phyloP scores from a whole-genome alignment of 768 basidiomycete species.

The Suillus spraguei region DNA sequence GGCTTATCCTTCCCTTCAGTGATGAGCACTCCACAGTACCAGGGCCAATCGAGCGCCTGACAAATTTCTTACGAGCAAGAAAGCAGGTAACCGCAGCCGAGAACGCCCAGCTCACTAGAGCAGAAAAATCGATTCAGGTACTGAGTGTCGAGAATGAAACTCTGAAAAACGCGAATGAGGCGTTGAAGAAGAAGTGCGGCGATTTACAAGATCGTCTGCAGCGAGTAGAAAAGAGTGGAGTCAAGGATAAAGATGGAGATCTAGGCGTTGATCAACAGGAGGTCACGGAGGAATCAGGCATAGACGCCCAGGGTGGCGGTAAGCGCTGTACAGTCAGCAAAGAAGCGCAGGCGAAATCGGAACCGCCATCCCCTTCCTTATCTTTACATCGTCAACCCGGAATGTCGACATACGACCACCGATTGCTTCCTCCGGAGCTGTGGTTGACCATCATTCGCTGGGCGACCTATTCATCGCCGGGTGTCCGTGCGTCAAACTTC shows the following conservation, averaged over 20 bases:
- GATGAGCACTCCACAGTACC: neutral
- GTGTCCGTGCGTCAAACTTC: conserved; percentile 37
- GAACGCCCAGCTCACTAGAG: neutral
- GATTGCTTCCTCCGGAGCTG: conserved; percentile 50
- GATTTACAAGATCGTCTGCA: conserved; percentile 5
- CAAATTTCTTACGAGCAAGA: neutral
- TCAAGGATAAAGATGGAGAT: neutral
- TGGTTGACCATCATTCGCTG: conserved; percentile 55
- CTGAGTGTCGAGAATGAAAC: neutral
- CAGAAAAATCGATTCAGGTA: conserved; percentile 1
- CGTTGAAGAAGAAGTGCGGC: neutral
- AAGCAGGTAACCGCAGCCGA: neutral
- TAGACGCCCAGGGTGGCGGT: neutral
- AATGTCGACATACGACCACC: neutral
- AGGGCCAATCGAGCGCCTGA: neutral
- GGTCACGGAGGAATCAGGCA: too few species aligned
- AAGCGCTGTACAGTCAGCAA: neutral
- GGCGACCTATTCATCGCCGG: conserved; percentile 36
- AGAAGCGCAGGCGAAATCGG: neutral
- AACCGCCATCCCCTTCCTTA: too few species aligned
- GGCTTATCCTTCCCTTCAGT: neutral
- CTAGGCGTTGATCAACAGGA: neutral
- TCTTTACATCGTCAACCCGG: neutral
- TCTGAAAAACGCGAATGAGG: neutral
- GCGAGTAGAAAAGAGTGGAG: neutral